These are phyloP conservation scores for Nicotiana benthamiana DNA, from an alignment of 257 asterid species.

Conservation along the genomic window DNA sequence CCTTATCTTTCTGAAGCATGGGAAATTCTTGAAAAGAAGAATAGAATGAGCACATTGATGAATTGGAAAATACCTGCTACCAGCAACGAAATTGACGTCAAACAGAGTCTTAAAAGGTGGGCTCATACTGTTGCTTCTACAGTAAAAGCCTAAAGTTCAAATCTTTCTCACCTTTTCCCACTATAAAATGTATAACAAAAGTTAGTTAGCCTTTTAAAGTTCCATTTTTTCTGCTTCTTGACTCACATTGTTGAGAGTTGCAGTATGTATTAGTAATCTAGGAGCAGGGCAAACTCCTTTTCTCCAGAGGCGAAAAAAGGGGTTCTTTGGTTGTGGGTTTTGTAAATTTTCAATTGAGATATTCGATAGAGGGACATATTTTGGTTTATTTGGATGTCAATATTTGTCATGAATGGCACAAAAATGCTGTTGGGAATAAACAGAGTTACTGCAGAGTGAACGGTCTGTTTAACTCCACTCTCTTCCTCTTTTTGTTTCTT, in stretches of 20 bases:
- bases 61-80: slow-evolving; percentile 32
- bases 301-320: neutral
- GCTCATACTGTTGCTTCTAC: slow-evolving; percentile 63
- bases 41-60: slow-evolving; percentile 11
- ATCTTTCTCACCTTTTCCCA: neutral
- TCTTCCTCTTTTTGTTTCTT: neutral
- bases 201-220: neutral
- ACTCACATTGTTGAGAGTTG: neutral
- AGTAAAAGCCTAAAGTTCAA: neutral
- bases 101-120: slow-evolving; percentile 48
- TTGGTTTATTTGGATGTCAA: neutral
- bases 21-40: slow-evolving; percentile 17
- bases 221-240: neutral
- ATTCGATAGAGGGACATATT: neutral
- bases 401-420: neutral
- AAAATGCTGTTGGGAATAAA: neutral
- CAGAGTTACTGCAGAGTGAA: neutral
- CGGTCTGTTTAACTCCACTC: neutral
- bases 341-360: neutral
- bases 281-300: neutral
- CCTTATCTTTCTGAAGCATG: slow-evolving; percentile 62
- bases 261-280: neutral
- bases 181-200: neutral
- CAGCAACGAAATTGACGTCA: slow-evolving; percentile 30
- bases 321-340: neutral